Percentiles rank a stretch among this genome's conserved stretches.
These are phyloP conservation scores for Blastobotrys aristatus DNA, from an alignment of 1,139 yeast species.

Conservation along the genomic window DNA sequence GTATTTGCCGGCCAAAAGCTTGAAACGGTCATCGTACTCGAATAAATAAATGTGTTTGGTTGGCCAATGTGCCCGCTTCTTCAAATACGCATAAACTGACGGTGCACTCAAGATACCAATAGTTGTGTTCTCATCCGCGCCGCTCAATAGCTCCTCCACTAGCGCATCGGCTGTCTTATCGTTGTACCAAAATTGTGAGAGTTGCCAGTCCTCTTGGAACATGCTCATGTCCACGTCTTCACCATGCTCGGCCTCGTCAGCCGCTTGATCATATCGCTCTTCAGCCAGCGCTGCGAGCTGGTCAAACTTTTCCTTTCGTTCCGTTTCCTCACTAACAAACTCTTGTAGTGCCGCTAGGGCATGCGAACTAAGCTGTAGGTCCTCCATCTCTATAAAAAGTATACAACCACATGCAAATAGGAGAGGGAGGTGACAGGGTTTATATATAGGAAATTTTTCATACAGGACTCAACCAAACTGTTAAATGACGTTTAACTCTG, in stretches of 20 bases:
- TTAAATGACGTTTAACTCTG: too few species aligned
- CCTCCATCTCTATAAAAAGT: not conserved
- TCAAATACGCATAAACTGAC: constrained; percentile 81
- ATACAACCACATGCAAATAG: not conserved
- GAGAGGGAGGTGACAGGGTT: not conserved
- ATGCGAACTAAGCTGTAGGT: constrained; percentile 48
- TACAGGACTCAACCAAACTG: too few species aligned
- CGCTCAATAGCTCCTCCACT: constrained; percentile 67
- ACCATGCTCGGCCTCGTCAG: constrained; percentile 12
- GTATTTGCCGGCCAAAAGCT: constrained; percentile 60
- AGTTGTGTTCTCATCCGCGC: constrained; percentile 62
- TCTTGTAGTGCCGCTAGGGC: constrained; percentile 75
- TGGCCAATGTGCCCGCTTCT: constrained; percentile 40
- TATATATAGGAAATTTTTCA: too few species aligned
- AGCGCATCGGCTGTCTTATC: constrained; percentile 65
- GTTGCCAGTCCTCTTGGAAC: constrained; percentile 89
- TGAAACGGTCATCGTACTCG: constrained; percentile 75
- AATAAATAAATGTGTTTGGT: constrained; percentile 54
- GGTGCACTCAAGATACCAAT: constrained; percentile 84
- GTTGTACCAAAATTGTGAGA: constrained; percentile 76
- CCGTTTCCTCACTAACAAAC: constrained; percentile 62
- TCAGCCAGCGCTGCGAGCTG: constrained; percentile 57
- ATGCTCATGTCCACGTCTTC: constrained; percentile 47
- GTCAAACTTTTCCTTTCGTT: constrained; percentile 55
- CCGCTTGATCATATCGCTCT: constrained; percentile 35